Conservation (phyloP, 768 basidiomycete species). For the Pisolithus marmoratus region DNA sequence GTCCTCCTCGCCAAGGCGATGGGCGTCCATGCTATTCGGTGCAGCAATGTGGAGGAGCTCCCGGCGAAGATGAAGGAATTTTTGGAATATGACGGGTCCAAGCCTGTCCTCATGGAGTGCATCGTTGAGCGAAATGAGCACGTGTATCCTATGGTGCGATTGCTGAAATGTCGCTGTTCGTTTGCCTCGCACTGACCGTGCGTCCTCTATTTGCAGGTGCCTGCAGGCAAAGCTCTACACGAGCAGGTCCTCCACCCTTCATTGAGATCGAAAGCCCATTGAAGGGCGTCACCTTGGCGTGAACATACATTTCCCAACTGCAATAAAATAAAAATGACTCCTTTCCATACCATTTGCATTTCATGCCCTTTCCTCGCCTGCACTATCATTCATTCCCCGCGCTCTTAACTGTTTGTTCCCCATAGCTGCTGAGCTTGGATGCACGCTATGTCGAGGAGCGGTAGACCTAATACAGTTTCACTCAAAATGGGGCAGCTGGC, state of each 20-base stretch:
- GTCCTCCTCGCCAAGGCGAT: conserved; percentile 84
- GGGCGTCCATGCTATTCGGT: conserved; percentile 88
- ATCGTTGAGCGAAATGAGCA: conserved; percentile 78
- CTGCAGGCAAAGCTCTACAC: conserved; percentile 91
- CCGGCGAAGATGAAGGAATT: conserved; percentile 98
- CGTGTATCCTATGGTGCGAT: conserved; percentile 82
- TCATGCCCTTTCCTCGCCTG: no score
- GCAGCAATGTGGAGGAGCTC: conserved; percentile 63
- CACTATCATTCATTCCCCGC: no score
- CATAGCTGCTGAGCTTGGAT: no score
- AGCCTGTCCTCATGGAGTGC: conserved; percentile 90
- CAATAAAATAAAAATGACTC: background rate
- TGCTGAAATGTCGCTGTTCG: background rate
- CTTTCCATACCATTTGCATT: background rate
- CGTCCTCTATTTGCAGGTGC: conserved; percentile 44
- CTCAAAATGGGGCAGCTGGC: no score
- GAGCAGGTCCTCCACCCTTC: conserved; percentile 80
- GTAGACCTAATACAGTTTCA: no score
- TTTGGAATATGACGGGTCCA: conserved; percentile 84
- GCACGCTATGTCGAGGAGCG: no score
- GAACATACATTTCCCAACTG: background rate
- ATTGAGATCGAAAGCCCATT: conserved; percentile 28
- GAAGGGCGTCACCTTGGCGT: conserved; percentile 14
- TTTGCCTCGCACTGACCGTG: background rate
- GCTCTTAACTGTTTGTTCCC: no score